phyloP scores from a whole-genome alignment of 805 yeast genomes.

The Yueomyces sp. region DNA sequence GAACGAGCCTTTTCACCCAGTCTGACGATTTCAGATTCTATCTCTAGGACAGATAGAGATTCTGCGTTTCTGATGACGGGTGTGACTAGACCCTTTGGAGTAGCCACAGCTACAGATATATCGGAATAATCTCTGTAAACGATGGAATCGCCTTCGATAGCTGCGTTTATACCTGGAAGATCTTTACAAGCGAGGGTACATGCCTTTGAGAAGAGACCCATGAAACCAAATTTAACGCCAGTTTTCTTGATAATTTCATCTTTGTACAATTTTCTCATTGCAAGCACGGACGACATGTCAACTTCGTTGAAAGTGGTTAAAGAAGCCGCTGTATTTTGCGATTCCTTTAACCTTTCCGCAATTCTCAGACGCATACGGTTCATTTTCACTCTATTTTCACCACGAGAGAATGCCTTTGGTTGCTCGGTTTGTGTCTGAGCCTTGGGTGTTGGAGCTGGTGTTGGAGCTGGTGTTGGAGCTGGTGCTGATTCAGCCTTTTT shows the following conservation, averaged over 20 bases:
- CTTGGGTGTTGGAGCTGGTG: slow-evolving; percentile 15
- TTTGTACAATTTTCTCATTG: slow-evolving; percentile 91
- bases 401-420: slow-evolving; percentile 53
- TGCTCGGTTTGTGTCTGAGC: slow-evolving; percentile 23
- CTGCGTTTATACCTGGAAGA: slow-evolving; percentile 88
- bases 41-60: slow-evolving; percentile 72
- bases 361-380: slow-evolving; percentile 98
- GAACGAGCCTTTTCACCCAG: slow-evolving; percentile 93
- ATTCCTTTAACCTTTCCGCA: slow-evolving; percentile 97
- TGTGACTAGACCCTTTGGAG: slow-evolving; percentile 97
- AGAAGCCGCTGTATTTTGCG: slow-evolving; percentile 97
- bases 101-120: slow-evolving; percentile 93
- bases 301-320: slow-evolving; percentile 96
- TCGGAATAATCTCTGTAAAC: slow-evolving; percentile 95
- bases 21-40: slow-evolving; percentile 71
- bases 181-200: slow-evolving; percentile 86
- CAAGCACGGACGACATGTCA: slow-evolving; percentile 85
- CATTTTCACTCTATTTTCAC: slow-evolving; percentile 90
- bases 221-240: slow-evolving; percentile 92
- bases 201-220: slow-evolving; percentile 97
- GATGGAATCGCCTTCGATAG: slow-evolving; percentile 87
- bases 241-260: slow-evolving; percentile 90
- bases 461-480: slow-evolving; percentile 23
- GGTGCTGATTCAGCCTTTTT: slow-evolving; percentile 30
- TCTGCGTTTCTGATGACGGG: slow-evolving; percentile 97